Percentiles rank a stretch among this genome's conserved stretches.
phyloP scores from a whole-genome alignment of 2,329 filamentous ascomycete species.

The Fusarium pseudoanthophilum region DNA sequence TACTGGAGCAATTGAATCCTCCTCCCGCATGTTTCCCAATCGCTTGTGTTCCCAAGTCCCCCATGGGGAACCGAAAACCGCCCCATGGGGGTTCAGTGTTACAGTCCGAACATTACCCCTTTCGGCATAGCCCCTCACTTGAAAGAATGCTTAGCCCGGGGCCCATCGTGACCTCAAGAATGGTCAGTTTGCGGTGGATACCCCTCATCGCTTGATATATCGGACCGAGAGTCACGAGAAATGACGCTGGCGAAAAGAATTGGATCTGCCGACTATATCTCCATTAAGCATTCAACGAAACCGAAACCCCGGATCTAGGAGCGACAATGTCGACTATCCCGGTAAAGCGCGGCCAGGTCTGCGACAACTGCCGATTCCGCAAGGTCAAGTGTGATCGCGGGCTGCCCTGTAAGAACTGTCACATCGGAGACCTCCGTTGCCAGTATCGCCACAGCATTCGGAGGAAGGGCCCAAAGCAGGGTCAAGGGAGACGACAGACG shows the following conservation, averaged over 20 bases:
- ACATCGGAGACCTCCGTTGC: constrained; percentile 42
- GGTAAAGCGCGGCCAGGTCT: constrained; percentile 38
- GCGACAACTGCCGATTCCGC: constrained; percentile 47
- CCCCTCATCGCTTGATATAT: constrained; percentile 17
- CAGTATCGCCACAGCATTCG: constrained; percentile 47
- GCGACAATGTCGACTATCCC: constrained; percentile 14
- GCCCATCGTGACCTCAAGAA: neutral
- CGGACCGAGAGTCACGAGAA: constrained; percentile 17
- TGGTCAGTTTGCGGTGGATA: neutral
- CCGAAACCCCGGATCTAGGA: neutral
- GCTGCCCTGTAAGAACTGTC: constrained; percentile 46
- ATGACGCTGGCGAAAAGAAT: neutral
- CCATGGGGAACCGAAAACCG: constrained; percentile 5
- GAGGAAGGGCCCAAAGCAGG: constrained; percentile 45
- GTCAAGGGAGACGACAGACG: constrained; percentile 44
- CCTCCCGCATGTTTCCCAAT: neutral
- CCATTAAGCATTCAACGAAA: constrained; percentile 12
- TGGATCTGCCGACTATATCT: constrained; percentile 27
- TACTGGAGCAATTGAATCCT: constrained; percentile 11
- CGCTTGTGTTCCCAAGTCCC: constrained; percentile 1
- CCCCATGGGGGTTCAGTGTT: neutral
- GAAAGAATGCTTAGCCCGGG: neutral
- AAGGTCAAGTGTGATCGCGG: constrained; percentile 51
- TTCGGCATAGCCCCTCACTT: constrained; percentile 8
- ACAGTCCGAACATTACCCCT: constrained; percentile 36